Conservation (phyloP, 2,329 filamentous ascomycete genomes). For the Ophiobolus disseminans region DNA sequence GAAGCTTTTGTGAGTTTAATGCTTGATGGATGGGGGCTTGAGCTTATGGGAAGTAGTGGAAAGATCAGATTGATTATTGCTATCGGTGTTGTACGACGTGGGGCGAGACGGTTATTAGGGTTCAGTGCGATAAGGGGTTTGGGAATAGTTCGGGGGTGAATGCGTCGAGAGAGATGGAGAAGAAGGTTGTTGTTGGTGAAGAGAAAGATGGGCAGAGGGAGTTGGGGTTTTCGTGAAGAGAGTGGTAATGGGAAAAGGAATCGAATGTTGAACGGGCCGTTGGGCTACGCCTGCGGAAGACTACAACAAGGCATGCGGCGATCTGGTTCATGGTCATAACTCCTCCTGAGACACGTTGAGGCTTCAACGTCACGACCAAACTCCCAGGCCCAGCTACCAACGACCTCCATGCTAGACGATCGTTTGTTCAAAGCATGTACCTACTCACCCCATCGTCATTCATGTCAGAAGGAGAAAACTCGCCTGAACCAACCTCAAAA, state of each 20-base stretch:
- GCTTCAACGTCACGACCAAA: too few relatives aligned
- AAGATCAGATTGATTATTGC: constrained; percentile 3
- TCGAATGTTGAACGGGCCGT: neutral
- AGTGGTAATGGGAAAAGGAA: too few relatives aligned
- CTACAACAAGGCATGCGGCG: too few relatives aligned
- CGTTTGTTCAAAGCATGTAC: too few relatives aligned
- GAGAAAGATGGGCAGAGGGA: neutral
- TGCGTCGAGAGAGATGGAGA: neutral
- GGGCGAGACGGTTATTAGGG: constrained; percentile 11
- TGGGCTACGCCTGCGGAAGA: too few relatives aligned
- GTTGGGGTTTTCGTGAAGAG: constrained; percentile 7
- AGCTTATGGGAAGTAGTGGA: neutral
- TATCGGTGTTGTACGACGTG: constrained; percentile 7
- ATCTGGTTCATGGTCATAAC: too few relatives aligned
- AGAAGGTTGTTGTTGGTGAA: neutral
- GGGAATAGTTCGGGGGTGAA: neutral
- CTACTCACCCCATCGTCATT: too few relatives aligned
- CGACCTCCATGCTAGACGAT: too few relatives aligned
- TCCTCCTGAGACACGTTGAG: too few relatives aligned
- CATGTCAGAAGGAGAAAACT: too few relatives aligned
- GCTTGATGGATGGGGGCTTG: neutral
- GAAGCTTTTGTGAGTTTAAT: constrained; percentile 13
- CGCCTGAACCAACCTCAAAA: too few relatives aligned
- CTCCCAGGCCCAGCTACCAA: too few relatives aligned
- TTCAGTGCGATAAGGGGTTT: constrained; percentile 5